phyloP scores from a whole-genome alignment of 805 yeast genomes.

The Lipomyces oligophaga region DNA sequence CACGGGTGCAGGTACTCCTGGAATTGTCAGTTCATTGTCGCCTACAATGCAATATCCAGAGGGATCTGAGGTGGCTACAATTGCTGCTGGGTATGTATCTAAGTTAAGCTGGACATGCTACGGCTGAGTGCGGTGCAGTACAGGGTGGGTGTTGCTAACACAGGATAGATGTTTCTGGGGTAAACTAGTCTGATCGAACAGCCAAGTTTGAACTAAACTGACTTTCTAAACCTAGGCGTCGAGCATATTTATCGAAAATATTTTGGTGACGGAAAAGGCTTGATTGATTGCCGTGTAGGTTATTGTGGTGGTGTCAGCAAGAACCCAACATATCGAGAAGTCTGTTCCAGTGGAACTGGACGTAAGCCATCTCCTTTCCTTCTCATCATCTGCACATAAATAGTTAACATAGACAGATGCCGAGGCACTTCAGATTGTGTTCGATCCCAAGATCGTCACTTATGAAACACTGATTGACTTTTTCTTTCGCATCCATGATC shows the following conservation, averaged over 20 bases:
- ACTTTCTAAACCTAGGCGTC: too few relatives aligned
- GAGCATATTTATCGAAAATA: slow-evolving; percentile 77
- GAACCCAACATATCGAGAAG: slow-evolving; percentile 63
- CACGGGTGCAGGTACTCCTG: slow-evolving; percentile 14
- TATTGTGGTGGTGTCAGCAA: slow-evolving; percentile 70
- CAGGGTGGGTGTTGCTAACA: not conserved
- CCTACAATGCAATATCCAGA: slow-evolving; percentile 39
- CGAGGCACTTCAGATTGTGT: slow-evolving; percentile 79
- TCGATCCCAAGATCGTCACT: slow-evolving; percentile 62
- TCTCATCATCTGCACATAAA: not conserved
- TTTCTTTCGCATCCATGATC: slow-evolving; percentile 91
- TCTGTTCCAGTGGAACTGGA: slow-evolving; percentile 72
- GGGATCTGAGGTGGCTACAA: slow-evolving; percentile 52
- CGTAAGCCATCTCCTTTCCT: slow-evolving; percentile 29
- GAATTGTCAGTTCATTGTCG: slow-evolving; percentile 19
- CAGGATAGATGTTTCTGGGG: slow-evolving; percentile 47
- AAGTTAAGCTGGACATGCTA: not conserved
- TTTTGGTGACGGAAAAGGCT: slow-evolving; percentile 54
- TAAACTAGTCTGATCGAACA: not conserved
- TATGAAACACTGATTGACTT: slow-evolving; percentile 67
- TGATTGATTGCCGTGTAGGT: slow-evolving; percentile 80
- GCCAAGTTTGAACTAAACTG: not conserved
- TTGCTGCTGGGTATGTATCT: slow-evolving; percentile 42
- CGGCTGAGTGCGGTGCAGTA: too few relatives aligned
- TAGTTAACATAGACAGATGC: slow-evolving; percentile 43